These are phyloP conservation scores for Russula foetens DNA, from an alignment of 768 basidiomycete species.

Conservation along the genomic window DNA sequence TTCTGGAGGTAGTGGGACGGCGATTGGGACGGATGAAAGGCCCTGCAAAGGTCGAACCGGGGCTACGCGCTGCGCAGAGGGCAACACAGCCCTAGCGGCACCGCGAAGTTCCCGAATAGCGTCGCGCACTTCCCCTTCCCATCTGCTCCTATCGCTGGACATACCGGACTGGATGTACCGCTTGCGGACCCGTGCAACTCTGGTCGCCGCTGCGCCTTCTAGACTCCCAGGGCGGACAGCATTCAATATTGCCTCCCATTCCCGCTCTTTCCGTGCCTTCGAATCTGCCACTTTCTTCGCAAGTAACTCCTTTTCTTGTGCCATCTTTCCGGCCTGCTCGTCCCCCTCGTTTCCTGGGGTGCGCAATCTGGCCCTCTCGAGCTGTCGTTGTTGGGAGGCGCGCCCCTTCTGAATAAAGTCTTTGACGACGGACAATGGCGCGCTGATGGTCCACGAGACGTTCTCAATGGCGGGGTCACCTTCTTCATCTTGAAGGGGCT, in stretches of 20 bases:
- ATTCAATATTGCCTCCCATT: slow-evolving; percentile 54
- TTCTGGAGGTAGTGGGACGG: not conserved
- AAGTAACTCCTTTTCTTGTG: slow-evolving; percentile 43
- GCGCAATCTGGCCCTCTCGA: slow-evolving; percentile 19
- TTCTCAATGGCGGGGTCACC: slow-evolving; percentile 33
- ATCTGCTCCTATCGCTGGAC: slow-evolving; percentile 41
- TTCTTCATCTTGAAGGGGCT: slow-evolving; percentile 43
- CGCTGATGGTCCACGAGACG: slow-evolving; percentile 47
- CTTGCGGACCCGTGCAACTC: slow-evolving; percentile 46
- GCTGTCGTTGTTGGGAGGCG: slow-evolving; percentile 8
- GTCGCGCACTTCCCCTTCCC: slow-evolving; percentile 53
- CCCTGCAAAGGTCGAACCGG: not conserved
- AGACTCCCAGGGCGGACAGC: slow-evolving; percentile 48
- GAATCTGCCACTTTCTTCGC: slow-evolving; percentile 61
- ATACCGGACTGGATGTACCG: slow-evolving; percentile 54
- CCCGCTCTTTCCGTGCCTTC: slow-evolving; percentile 46
- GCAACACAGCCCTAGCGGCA: slow-evolving; percentile 38
- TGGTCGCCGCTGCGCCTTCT: slow-evolving; percentile 38
- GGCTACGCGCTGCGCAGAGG: slow-evolving; percentile 25
- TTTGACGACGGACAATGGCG: slow-evolving; percentile 42
- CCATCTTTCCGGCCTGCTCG: slow-evolving; percentile 28
- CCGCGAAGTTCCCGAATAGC: slow-evolving; percentile 50
- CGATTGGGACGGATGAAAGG: not conserved
- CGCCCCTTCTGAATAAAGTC: slow-evolving; percentile 37
- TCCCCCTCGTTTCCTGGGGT: not conserved